Percentiles rank a stretch among this genome's conserved stretches.
These are phyloP conservation scores for Acacia crassicarpa DNA, from an alignment of 306 rosid species.

Conservation along the genomic window DNA sequence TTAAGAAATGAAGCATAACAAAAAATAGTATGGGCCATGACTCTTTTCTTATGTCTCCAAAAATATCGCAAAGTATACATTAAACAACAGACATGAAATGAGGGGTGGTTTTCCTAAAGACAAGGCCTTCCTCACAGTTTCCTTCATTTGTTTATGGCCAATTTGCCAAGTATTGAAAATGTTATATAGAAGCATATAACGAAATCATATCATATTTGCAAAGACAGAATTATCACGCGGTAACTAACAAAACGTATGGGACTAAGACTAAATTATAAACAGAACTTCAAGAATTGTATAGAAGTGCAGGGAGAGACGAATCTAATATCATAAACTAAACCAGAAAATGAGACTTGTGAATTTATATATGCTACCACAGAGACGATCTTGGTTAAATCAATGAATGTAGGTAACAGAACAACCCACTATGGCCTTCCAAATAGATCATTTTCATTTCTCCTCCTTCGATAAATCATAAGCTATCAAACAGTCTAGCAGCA, in stretches of 20 bases:
- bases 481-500: constrained; percentile 32
- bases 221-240: constrained; percentile 5
- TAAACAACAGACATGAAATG: neutral
- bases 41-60: neutral
- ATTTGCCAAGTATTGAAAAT: neutral
- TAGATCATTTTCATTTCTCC: constrained; percentile 14
- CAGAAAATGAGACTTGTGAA: constrained; percentile 35
- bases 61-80: neutral
- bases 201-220: neutral
- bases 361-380: constrained; percentile 36
- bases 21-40: neutral
- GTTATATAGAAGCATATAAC: constrained; percentile 5
- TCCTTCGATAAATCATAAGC: neutral
- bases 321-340: constrained; percentile 28
- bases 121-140: neutral
- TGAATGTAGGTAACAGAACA: constrained; percentile 34
- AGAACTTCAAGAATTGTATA: constrained; percentile 22
- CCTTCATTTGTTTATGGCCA: neutral
- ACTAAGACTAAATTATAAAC: neutral
- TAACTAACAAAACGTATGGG: neutral
- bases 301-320: constrained; percentile 18
- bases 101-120: too few species aligned
- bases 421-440: constrained; percentile 26
- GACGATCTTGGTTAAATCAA: constrained; percentile 39
- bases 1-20: neutral